These are phyloP conservation scores for Jamesozyma jinghongensis DNA, from an alignment of 805 yeast species.

Conservation along the genomic window DNA sequence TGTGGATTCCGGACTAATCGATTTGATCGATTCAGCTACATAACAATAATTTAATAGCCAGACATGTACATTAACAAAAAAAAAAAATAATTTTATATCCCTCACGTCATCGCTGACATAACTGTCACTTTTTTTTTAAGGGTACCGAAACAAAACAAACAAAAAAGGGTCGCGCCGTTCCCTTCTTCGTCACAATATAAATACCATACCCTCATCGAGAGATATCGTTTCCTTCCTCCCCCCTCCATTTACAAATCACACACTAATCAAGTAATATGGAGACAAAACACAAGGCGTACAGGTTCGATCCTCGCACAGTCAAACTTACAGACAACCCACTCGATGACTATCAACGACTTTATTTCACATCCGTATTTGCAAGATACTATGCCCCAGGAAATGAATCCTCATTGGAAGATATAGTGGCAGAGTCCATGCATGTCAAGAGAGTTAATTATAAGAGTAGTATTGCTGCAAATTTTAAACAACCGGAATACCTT, in stretches of 20 bases:
- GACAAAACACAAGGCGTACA: conserved; percentile 11
- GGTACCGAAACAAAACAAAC: too few relatives aligned
- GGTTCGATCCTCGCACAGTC: conserved; percentile 11
- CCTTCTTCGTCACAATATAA: too few relatives aligned
- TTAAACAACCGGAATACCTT: conserved; percentile 7
- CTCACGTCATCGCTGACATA: too few relatives aligned
- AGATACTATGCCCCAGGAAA: not conserved
- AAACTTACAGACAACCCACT: conserved; percentile 17
- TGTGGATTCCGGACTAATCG: conserved; percentile 58
- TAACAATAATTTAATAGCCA: too few relatives aligned
- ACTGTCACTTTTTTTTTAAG: too few relatives aligned
- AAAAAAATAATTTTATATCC: too few relatives aligned
- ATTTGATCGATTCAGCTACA: not conserved
- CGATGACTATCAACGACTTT: conserved; percentile 29
- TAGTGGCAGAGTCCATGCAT: conserved; percentile 1
- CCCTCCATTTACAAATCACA: too few relatives aligned
- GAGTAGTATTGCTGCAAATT: conserved; percentile 16
- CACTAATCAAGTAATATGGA: too few relatives aligned
- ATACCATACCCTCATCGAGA: too few relatives aligned
- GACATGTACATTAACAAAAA: too few relatives aligned
- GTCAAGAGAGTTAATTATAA: conserved; percentile 16
- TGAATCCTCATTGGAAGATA: not conserved
- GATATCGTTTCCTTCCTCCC: too few relatives aligned
- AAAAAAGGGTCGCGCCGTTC: too few relatives aligned
- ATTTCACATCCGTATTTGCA: conserved; percentile 14